A percentile compares a stretch with the other conserved stretches of the same genome.
phyloP scores from a whole-genome alignment of 441 rosid species.

The Breynia disticha region DNA sequence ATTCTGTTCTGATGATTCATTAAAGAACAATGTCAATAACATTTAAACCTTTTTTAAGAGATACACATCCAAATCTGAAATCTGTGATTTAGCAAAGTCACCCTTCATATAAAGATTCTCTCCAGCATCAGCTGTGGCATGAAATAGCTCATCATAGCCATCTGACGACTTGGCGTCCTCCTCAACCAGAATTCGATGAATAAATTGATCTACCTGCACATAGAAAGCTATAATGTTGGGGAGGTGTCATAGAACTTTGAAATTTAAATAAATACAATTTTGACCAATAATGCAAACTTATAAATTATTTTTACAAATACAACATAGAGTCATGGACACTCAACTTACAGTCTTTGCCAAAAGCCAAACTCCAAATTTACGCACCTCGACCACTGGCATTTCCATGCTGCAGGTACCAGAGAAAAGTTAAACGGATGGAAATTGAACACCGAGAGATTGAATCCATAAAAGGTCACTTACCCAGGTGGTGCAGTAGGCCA shows the following conservation, averaged over 20 bases:
- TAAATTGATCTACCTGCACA: constrained; percentile 65
- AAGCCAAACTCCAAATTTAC: constrained; percentile 69
- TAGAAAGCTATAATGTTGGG: background rate
- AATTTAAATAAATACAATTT: constrained; percentile 1
- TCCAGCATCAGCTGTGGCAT: constrained; percentile 47
- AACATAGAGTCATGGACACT: constrained; percentile 3
- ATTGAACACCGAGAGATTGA: constrained; percentile 1
- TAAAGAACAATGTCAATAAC: constrained; percentile 9
- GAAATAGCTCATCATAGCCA: constrained; percentile 28
- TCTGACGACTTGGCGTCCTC: constrained; percentile 41
- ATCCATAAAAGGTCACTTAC: constrained; percentile 24
- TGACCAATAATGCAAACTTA: background rate
- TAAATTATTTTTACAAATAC: constrained; percentile 4
- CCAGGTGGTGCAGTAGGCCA: constrained; percentile 88
- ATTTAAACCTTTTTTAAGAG: constrained; percentile 55
- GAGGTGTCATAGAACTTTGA: background rate
- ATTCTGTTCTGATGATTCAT: constrained; percentile 4
- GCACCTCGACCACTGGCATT: constrained; percentile 87
- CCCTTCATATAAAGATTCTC: constrained; percentile 45
- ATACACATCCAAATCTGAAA: constrained; percentile 48
- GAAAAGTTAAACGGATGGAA: constrained; percentile 10
- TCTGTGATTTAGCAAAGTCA: constrained; percentile 47
- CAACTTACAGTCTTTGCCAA: constrained; percentile 66
- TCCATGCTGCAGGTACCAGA: constrained; percentile 51
- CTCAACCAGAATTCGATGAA: constrained; percentile 69